These are phyloP conservation scores for Monosporascus sp. DNA, from an alignment of 2,329 filamentous ascomycete genomes.

Conservation along the genomic window DNA sequence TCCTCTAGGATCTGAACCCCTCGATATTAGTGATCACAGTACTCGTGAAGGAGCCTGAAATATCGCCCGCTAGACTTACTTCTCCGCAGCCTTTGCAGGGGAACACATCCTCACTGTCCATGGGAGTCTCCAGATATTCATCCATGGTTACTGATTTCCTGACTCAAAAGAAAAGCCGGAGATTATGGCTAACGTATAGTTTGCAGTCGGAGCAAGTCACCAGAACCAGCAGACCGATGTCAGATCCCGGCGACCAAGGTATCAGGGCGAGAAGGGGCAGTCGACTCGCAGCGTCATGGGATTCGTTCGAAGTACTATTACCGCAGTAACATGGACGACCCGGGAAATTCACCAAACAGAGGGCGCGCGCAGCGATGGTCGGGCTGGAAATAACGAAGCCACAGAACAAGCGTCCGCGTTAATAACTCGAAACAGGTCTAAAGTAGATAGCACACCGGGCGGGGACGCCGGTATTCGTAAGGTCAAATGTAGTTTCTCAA, in stretches of 20 bases:
- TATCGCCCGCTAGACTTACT: constrained; percentile 45
- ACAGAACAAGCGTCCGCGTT: not conserved
- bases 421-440: not conserved
- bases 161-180: not conserved
- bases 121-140: constrained; percentile 57
- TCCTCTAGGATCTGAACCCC: constrained; percentile 80
- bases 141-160: constrained; percentile 39
- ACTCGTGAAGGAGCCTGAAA: constrained; percentile 8
- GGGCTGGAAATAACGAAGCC: too few species aligned
- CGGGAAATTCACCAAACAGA: not conserved
- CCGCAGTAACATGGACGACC: not conserved
- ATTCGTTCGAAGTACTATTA: not conserved
- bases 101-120: constrained; percentile 78
- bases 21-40: constrained; percentile 15
- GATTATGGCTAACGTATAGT: too few species aligned
- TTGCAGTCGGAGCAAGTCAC: not conserved
- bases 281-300: not conserved
- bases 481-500: not conserved
- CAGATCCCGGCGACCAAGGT: not conserved
- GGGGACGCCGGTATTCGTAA: not conserved
- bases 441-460: not conserved
- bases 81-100: constrained; percentile 92
- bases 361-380: not conserved
- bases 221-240: not conserved
- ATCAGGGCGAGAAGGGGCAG: not conserved